Base-by-base conservation (phyloP, 768 basidiomycete species). In the Chiua virens region DNA sequence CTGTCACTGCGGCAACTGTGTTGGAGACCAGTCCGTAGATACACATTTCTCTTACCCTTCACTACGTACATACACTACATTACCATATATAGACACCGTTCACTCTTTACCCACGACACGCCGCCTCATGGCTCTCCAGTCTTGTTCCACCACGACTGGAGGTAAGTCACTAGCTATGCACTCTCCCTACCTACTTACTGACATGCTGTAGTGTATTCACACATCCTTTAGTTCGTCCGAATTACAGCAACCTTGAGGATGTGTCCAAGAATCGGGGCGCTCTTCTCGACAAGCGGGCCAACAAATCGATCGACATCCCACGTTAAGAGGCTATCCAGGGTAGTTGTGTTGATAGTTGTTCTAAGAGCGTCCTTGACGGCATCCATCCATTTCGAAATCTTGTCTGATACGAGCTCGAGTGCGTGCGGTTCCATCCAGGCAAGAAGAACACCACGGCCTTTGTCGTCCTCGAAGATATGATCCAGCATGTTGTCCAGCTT, bases 281-380 rank as follows among this genome's bases (percentile, higher is more conserved):
- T 44, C 10, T n/a, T 13, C 18, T 43, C 7, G 22, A 50, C 49
- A 30, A 38, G 22, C 7, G 25, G 35, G 13, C 35, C 42, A 22
- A 50, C 44, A 21, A 44, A 38, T 8, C 18, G 6, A n/a, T 44
- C 25, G 15, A 50, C 8, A 18, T 50, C 49, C 49, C 49, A 50
- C 6, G 49, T 21, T 8, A 38, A 14, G 13, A 50, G 49, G n/a
- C 23, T 20, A 17, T 50, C 36, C 4, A 25, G 49, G 9, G 41
- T 50, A 2, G 25, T 50, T 3, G 22, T 4, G 18, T 37, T 28
- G 27, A 50, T 35, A 1, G 25, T n/a, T 39, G 35, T 30, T 30
- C 17, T 13, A 7, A 53, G 41, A 3, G 8, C 32, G 11, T 13
- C 10, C 21, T 47, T 53, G 20, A 53, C 15, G 9, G n/a, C 17